These are phyloP conservation scores for Fusarium sp. DNA, from an alignment of 2,329 filamentous ascomycete species.

Conservation along the genomic window DNA sequence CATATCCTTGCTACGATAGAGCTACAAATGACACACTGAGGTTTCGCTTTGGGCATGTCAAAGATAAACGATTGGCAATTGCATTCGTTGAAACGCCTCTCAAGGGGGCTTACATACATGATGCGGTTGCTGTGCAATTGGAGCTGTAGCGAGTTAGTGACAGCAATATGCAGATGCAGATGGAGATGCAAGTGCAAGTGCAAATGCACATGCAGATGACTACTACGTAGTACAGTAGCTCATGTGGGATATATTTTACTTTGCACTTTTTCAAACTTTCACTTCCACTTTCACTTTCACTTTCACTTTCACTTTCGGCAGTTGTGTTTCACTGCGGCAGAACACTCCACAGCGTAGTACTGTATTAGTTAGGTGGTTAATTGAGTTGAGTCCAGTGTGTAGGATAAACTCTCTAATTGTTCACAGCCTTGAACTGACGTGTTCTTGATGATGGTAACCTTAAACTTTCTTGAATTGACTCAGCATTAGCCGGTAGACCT, in stretches of 20 bases:
- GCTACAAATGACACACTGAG: neutral
- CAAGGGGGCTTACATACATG: conserved; percentile 2
- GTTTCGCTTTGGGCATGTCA: conserved; percentile 5
- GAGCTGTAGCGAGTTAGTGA: neutral
- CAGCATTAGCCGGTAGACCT: conserved; percentile 7
- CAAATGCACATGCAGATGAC: too few species aligned
- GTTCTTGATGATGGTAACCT: neutral
- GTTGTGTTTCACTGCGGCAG: conserved; percentile 6
- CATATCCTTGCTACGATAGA: conserved; percentile 23
- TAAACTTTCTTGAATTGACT: conserved; percentile 1
- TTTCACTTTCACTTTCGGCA: conserved; percentile 9
- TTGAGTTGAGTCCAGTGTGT: conserved; percentile 16
- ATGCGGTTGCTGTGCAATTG: conserved; percentile 9
- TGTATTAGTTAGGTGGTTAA: neutral
- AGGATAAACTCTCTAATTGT: conserved; percentile 2
- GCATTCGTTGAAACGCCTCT: neutral
- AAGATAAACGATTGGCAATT: conserved; percentile 17
- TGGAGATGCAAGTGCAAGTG: neutral
- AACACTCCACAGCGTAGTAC: neutral
- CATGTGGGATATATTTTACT: neutral
- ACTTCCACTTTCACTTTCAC: too few species aligned
- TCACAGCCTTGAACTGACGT: conserved; percentile 2
- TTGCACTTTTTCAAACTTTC: neutral
- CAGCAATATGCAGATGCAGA: neutral
- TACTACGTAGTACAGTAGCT: too few species aligned